Evolutionary conservation across 225 moss, liverwort and hornwort species (phyloP).

Genomic region (Thuidium tamariscinum): DNA sequence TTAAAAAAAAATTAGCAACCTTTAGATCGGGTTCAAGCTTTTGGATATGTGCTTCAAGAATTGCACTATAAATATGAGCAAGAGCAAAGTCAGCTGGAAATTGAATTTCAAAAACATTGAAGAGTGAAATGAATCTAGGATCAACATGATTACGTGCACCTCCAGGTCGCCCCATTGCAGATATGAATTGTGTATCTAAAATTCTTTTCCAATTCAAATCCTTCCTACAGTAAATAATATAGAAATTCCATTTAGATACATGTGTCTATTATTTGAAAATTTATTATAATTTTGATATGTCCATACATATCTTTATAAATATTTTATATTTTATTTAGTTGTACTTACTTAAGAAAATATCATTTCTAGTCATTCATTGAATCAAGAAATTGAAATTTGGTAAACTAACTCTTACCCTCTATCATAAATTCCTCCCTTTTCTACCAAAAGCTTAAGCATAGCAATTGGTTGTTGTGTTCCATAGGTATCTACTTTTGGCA

Average conservation of each 20-base stretch:
- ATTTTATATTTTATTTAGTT: no score
- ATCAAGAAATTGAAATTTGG: neutral
- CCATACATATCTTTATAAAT: neutral
- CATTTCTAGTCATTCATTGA: neutral
- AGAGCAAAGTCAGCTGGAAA: constrained; percentile 51
- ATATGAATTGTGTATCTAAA: constrained; percentile 63
- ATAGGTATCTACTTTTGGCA: constrained; percentile 86
- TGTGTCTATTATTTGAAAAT: neutral
- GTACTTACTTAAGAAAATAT: no score
- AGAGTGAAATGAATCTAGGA: constrained; percentile 76
- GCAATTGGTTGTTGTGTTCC: constrained; percentile 95
- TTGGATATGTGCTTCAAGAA: constrained; percentile 56
- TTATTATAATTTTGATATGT: neutral
- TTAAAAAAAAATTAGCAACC: neutral
- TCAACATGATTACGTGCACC: constrained; percentile 77
- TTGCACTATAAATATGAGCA: constrained; percentile 60
- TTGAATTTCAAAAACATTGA: constrained; percentile 72
- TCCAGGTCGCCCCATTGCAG: constrained; percentile 79
- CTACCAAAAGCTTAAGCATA: constrained; percentile 75
- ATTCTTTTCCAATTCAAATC: constrained; percentile 92
- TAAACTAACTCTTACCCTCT: constrained; percentile 35
- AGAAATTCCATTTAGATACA: neutral
- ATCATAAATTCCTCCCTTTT: constrained; percentile 75
- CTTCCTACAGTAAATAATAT: constrained; percentile 16
- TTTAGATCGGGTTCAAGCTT: constrained; percentile 38